Evolutionary conservation across 2,329 filamentous ascomycete genomes (phyloP).

Genomic region (Colletotrichum sp.): DNA sequence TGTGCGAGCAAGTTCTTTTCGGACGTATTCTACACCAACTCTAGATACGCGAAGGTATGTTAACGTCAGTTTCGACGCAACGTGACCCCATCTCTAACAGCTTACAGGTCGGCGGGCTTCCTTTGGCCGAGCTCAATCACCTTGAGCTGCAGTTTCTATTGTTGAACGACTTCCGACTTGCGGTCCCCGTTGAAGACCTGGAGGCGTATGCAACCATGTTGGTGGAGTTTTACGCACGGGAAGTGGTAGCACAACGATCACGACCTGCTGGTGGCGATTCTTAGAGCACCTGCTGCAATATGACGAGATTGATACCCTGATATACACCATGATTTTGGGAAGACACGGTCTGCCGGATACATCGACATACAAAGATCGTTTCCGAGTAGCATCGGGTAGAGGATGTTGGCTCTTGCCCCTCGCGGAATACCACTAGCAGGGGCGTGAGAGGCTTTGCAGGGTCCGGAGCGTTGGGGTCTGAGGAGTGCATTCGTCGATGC

Average conservation of each 20-base stretch:
- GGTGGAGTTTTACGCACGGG: conserved; percentile 95
- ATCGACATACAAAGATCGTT: background rate
- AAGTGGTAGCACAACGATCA: conserved; percentile 66
- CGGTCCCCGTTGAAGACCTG: conserved; percentile 91
- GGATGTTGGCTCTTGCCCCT: background rate
- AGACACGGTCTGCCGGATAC: background rate
- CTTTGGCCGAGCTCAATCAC: conserved; percentile 91
- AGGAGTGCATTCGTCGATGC: background rate
- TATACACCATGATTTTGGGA: conserved; percentile 2
- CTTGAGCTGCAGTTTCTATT: conserved; percentile 95
- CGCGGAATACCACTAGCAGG: background rate
- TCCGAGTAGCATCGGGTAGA: background rate
- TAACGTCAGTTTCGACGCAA: no score
- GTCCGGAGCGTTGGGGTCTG: background rate
- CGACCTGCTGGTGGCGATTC: conserved; percentile 9
- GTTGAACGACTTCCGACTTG: conserved; percentile 93
- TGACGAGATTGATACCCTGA: conserved; percentile 23
- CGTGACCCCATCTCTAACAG: no score
- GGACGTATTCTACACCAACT: conserved; percentile 98
- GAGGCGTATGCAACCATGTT: conserved; percentile 98
- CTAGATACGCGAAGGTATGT: conserved; percentile 95
- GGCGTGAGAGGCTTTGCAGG: background rate
- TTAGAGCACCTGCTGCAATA: background rate
- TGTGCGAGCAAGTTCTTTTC: conserved; percentile 99
- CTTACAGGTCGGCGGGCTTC: conserved; percentile 88